These are phyloP conservation scores for Litchi chinensis DNA, from an alignment of 345 rosid species.

Conservation along the genomic window DNA sequence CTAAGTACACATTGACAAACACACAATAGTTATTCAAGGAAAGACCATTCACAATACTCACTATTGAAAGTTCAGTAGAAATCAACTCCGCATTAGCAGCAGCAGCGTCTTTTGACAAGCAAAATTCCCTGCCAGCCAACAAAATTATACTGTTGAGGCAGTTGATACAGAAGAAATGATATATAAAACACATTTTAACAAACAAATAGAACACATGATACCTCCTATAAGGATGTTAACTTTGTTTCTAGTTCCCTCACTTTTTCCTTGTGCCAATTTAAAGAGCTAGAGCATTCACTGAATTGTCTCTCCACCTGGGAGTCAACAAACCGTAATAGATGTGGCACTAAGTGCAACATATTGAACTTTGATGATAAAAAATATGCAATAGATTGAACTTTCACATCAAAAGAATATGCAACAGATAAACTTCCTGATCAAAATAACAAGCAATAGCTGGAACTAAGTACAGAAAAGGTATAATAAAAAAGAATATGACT, in stretches of 20 bases:
- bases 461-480: background rate
- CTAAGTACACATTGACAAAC: background rate
- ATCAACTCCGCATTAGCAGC: conserved; percentile 73
- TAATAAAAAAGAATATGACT: background rate
- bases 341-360: background rate
- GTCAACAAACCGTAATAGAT: background rate
- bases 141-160: conserved; percentile 27
- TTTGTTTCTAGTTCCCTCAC: conserved; percentile 68
- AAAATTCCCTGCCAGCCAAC: conserved; percentile 53
- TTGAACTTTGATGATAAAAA: background rate
- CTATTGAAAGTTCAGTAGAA: conserved; percentile 79
- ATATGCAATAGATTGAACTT: too few species aligned
- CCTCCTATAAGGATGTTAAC: conserved; percentile 66
- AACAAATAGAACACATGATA: conserved; percentile 23
- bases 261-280: conserved; percentile 78
- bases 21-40: background rate
- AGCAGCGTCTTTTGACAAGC: conserved; percentile 67
- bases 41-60: conserved; percentile 39
- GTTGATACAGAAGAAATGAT: conserved; percentile 17
- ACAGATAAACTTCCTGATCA: background rate
- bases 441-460: conserved; percentile 4
- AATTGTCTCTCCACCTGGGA: conserved; percentile 60
- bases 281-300: conserved; percentile 62
- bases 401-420: too few species aligned
- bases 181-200: conserved; percentile 9